These are phyloP conservation scores for Ophiostoma sp. DNA, from an alignment of 2,329 filamentous ascomycete species.

Conservation along the genomic window DNA sequence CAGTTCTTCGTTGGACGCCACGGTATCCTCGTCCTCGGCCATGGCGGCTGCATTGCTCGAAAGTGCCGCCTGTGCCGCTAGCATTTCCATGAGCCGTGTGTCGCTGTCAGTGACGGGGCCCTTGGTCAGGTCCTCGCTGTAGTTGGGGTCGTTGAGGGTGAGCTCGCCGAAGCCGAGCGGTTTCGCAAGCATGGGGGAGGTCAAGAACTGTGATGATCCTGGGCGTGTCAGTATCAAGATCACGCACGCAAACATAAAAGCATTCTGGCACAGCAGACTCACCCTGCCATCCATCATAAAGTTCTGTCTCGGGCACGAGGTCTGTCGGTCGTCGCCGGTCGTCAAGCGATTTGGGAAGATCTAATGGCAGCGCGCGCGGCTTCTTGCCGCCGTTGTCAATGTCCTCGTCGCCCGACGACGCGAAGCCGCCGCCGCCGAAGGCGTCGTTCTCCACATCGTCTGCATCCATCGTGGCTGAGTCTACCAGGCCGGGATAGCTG, in stretches of 20 bases:
- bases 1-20: slow-evolving; percentile 72
- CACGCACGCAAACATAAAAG: neutral
- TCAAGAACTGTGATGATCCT: slow-evolving; percentile 96
- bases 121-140: slow-evolving; percentile 66
- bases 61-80: slow-evolving; percentile 88
- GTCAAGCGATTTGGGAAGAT: slow-evolving; percentile 88
- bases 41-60: slow-evolving; percentile 61
- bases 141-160: slow-evolving; percentile 73
- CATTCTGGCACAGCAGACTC: neutral
- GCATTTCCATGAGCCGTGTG: slow-evolving; percentile 88
- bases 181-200: slow-evolving; percentile 79
- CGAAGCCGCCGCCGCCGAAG: slow-evolving; percentile 26
- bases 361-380: slow-evolving; percentile 66
- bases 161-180: slow-evolving; percentile 80
- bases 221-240: slow-evolving; percentile 18
- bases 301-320: slow-evolving; percentile 80
- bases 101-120: slow-evolving; percentile 69
- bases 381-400: slow-evolving; percentile 38
- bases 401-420: slow-evolving; percentile 23
- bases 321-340: slow-evolving; percentile 72
- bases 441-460: slow-evolving; percentile 15
- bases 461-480: slow-evolving; percentile 17
- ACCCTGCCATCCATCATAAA: slow-evolving; percentile 99
- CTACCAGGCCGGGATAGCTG: neutral
- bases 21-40: slow-evolving; percentile 76